A percentile compares a stretch with the other conserved stretches of the same genome.
phyloP scores from a whole-genome alignment of 2,329 filamentous ascomycete genomes.

The Colletotrichum orbiculare region DNA sequence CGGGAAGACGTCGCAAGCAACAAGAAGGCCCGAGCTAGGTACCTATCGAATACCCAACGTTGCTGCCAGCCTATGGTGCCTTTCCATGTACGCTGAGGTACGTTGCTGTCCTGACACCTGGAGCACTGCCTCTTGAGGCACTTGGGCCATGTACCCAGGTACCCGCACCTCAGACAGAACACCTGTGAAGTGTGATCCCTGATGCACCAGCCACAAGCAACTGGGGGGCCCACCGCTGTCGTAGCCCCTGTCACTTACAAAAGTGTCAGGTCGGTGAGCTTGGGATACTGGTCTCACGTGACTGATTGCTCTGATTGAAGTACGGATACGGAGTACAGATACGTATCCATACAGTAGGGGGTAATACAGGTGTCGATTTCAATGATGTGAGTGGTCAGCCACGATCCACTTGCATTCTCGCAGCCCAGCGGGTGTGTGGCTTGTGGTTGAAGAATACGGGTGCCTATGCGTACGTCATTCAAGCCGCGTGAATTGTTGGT shows the following conservation, averaged over 20 bases:
- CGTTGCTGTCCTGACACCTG: background rate
- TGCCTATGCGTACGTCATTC: constrained; percentile 32
- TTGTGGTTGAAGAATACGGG: constrained; percentile 5
- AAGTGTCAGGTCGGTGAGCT: no score
- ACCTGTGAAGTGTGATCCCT: constrained; percentile 22
- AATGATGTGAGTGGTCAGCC: constrained; percentile 4
- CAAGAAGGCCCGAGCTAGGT: background rate
- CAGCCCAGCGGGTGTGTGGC: no score
- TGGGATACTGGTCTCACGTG: no score
- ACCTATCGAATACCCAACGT: constrained; percentile 25
- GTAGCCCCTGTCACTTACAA: constrained; percentile 20
- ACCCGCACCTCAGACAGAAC: constrained; percentile 16
- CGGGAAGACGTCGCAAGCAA: constrained; percentile 32
- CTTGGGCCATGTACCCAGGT: constrained; percentile 7
- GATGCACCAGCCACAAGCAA: constrained; percentile 35
- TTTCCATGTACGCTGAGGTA: background rate
- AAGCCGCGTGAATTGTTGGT: constrained; percentile 11
- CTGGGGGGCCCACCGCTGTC: constrained; percentile 15
- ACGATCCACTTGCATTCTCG: constrained; percentile 3
- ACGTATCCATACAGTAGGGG: no score
- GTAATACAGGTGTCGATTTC: no score
- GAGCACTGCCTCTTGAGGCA: background rate
- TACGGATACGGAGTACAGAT: no score
- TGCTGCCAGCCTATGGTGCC: no score
- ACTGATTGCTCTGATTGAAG: no score